Conservation (phyloP, 345 rosid genomes). For the Syzygium aromaticum region DNA sequence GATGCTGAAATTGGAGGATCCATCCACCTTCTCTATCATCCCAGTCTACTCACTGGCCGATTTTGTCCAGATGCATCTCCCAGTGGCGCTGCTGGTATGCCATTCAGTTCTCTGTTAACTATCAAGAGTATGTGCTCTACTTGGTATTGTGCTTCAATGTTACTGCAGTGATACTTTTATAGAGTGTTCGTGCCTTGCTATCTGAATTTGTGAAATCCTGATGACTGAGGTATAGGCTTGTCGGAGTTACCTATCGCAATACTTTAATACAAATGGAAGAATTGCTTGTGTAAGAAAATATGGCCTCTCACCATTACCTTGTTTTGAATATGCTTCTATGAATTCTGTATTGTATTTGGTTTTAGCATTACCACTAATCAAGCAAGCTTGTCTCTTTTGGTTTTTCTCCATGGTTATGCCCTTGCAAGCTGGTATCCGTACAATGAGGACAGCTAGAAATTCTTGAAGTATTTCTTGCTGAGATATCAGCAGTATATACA, state of each 20-base stretch:
- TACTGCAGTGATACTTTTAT: background rate
- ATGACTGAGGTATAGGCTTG: background rate
- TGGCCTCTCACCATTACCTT: background rate
- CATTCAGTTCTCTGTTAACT: slow-evolving; percentile 3
- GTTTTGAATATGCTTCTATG: background rate
- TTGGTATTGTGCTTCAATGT: background rate
- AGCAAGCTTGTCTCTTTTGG: background rate
- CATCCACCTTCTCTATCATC: slow-evolving; percentile 89
- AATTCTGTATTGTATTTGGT: background rate
- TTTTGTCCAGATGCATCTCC: slow-evolving; percentile 99
- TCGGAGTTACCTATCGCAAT: background rate
- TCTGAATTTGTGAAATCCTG: background rate
- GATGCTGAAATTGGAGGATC: slow-evolving; percentile 89
- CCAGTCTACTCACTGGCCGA: slow-evolving; percentile 78
- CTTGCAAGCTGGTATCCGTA: background rate
- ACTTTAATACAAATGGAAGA: background rate
- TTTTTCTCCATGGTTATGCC: background rate
- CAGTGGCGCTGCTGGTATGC: slow-evolving; percentile 83
- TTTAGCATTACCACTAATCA: background rate
- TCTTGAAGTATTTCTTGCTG: background rate
- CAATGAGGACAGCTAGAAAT: background rate
- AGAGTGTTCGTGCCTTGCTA: background rate
- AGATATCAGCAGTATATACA: background rate
- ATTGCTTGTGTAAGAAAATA: background rate
- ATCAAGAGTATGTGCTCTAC: background rate